Evolutionary conservation across 805 yeast genomes (phyloP).

Genomic region (Starmerella etchellsii): DNA sequence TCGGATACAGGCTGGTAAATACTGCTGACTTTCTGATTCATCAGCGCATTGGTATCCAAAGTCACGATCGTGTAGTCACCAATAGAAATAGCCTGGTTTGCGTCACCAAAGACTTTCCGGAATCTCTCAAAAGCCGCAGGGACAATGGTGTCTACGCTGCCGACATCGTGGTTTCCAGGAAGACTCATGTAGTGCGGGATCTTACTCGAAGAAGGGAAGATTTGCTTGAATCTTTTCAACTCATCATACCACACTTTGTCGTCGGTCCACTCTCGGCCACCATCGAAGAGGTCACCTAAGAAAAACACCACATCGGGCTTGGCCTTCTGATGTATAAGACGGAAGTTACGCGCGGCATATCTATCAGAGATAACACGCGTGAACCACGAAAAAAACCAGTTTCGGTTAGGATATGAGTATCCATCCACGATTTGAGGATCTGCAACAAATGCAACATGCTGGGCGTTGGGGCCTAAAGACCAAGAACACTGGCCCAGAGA

Average conservation of each 20-base stretch:
- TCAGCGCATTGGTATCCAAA: slow-evolving; percentile 71
- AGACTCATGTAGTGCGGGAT: slow-evolving; percentile 24
- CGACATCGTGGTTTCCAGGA: slow-evolving; percentile 96
- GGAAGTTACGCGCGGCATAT: slow-evolving; percentile 66
- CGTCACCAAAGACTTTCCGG: slow-evolving; percentile 56
- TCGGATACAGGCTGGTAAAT: slow-evolving; percentile 37
- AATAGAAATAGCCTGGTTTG: slow-evolving; percentile 40
- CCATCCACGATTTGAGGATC: slow-evolving; percentile 92
- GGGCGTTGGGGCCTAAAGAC: slow-evolving; percentile 26
- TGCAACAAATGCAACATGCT: slow-evolving; percentile 49
- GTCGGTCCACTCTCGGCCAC: slow-evolving; percentile 84
- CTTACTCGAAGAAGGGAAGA: slow-evolving; percentile 40
- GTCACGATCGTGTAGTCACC: slow-evolving; percentile 66
- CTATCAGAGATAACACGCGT: slow-evolving; percentile 58
- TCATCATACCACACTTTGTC: slow-evolving; percentile 58
- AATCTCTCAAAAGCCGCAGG: slow-evolving; percentile 50
- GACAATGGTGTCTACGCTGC: slow-evolving; percentile 66
- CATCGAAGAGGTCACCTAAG: slow-evolving; percentile 88
- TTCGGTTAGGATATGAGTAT: slow-evolving; percentile 70
- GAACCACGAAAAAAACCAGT: slow-evolving; percentile 37
- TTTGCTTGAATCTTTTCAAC: slow-evolving; percentile 47
- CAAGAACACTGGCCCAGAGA: slow-evolving; percentile 44
- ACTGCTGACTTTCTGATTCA: slow-evolving; percentile 39
- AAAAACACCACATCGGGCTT: slow-evolving; percentile 68
- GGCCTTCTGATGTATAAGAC: slow-evolving; percentile 40